These are phyloP conservation scores for Lasiodiplodia sp. DNA, from an alignment of 2,329 filamentous ascomycete genomes.

Conservation along the genomic window DNA sequence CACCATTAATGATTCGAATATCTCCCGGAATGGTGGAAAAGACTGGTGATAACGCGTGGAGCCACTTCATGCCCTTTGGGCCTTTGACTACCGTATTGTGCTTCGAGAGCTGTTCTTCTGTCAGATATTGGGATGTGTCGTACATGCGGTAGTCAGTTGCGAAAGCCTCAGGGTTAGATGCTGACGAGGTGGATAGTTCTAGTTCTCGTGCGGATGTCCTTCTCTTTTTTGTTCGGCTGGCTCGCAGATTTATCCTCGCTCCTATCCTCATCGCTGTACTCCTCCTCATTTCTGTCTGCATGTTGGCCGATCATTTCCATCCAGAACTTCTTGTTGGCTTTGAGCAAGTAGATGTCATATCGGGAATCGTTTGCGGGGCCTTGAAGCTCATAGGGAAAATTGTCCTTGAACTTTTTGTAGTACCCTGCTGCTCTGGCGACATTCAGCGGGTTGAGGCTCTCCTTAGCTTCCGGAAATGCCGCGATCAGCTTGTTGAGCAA, in stretches of 20 bases:
- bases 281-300: no score
- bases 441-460: neutral
- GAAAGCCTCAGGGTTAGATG: neutral
- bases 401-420: neutral
- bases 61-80: neutral
- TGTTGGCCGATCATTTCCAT: neutral
- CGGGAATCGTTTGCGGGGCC: neutral
- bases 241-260: no score
- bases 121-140: neutral
- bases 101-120: neutral
- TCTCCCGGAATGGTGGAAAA: neutral
- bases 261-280: no score
- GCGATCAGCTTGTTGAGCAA: neutral
- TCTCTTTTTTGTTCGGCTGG: neutral
- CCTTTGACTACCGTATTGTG: neutral
- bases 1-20: no score
- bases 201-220: neutral
- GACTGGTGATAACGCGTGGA: neutral
- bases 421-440: neutral
- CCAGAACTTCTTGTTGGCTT: neutral
- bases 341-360: neutral
- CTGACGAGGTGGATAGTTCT: no score
- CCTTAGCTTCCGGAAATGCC: neutral
- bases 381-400: neutral
- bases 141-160: neutral